phyloP scores from a whole-genome alignment of 257 asterid genomes.

The Mitragyna speciosa region DNA sequence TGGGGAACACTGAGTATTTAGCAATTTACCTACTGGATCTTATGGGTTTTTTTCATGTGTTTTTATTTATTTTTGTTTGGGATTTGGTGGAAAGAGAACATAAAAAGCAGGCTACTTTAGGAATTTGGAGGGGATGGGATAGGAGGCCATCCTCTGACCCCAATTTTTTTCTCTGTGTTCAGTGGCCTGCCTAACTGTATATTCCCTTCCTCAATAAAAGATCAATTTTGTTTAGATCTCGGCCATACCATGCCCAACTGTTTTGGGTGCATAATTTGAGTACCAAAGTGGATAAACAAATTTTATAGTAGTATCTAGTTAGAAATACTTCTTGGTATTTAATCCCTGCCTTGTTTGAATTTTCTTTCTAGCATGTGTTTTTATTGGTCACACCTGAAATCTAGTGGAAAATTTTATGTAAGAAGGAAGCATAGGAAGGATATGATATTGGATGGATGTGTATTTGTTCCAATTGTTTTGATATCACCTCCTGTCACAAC shows the following conservation, averaged over 20 bases:
- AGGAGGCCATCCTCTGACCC: neutral
- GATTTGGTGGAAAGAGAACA: no score
- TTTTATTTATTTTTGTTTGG: neutral
- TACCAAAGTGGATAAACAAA: neutral
- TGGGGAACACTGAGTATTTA: neutral
- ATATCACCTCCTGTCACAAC: neutral
- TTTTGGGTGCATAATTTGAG: neutral
- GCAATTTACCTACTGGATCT: neutral
- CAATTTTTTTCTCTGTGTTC: neutral
- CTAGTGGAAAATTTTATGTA: neutral
- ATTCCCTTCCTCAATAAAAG: neutral
- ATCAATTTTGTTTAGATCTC: no score
- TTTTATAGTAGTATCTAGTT: no score
- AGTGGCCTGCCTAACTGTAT: neutral
- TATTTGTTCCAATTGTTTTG: neutral
- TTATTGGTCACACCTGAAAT: neutral
- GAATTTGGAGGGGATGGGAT: neutral
- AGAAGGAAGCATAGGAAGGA: neutral
- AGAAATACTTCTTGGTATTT: no score
- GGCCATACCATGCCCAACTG: no score
- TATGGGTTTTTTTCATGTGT: neutral
- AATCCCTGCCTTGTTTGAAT: no score
- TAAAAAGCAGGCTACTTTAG: neutral
- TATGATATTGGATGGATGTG: neutral
- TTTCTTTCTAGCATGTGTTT: neutral